Conservation (phyloP, 192 early-diverging fungal genomes). For the Umbelopsis ramanniana region DNA sequence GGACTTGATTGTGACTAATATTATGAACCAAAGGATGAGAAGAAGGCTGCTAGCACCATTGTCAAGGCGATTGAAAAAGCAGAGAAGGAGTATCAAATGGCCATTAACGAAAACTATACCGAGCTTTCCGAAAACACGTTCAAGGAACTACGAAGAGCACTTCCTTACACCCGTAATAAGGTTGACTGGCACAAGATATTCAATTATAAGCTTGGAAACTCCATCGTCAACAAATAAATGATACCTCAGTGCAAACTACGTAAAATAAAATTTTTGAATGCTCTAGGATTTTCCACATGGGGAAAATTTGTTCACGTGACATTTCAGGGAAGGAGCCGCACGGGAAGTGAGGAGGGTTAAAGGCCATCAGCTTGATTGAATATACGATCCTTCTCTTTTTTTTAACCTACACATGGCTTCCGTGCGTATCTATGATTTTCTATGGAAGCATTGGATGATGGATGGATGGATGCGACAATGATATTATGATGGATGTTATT, state of each 20-base stretch:
- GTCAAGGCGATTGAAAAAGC: constrained; percentile 67
- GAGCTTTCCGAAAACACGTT: constrained; percentile 89
- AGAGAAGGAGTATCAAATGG: constrained; percentile 84
- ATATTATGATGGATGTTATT: neutral
- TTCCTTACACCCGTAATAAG: constrained; percentile 92
- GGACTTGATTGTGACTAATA: neutral
- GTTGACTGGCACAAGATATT: constrained; percentile 91
- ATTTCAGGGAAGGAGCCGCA: neutral
- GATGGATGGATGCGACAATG: constrained; percentile 20
- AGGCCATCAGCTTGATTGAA: neutral
- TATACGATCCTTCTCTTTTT: neutral
- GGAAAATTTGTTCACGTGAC: constrained; percentile 12
- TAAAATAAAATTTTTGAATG: too few relatives aligned
- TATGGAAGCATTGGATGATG: constrained; percentile 28
- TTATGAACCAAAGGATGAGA: constrained; percentile 25
- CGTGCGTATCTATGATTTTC: constrained; percentile 1
- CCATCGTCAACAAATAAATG: constrained; percentile 40
- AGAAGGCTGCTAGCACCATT: constrained; percentile 52
- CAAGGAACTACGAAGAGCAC: constrained; percentile 83
- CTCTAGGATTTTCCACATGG: neutral
- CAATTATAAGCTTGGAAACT: constrained; percentile 60
- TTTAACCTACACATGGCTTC: constrained; percentile 24
- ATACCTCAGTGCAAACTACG: too few relatives aligned
- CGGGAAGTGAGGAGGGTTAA: neutral
- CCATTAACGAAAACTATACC: constrained; percentile 80